A percentile compares a stretch with the other conserved stretches of the same genome.
Conservation (phyloP, 805 yeast species). For the Pichia sporocuriosa region DNA sequence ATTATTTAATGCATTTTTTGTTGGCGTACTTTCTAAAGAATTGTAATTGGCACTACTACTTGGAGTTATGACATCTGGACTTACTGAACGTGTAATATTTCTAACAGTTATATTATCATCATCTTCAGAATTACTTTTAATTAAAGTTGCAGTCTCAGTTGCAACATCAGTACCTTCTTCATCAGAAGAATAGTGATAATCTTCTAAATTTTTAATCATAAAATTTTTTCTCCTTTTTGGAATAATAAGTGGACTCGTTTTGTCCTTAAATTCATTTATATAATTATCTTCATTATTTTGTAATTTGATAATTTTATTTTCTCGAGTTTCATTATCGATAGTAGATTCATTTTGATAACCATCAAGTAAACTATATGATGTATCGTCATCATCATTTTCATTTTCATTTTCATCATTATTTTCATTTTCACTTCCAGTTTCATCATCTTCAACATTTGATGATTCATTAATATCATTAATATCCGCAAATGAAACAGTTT, state of each 20-base stretch:
- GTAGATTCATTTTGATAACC: conserved; percentile 19
- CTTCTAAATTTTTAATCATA: conserved; percentile 29
- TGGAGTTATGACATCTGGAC: background rate
- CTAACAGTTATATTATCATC: background rate
- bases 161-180: conserved; percentile 3
- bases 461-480: conserved; percentile 6
- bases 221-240: conserved; percentile 28
- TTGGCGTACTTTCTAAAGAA: conserved; percentile 20
- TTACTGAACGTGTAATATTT: background rate
- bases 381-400: conserved; percentile 28
- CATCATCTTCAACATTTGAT: background rate
- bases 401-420: conserved; percentile 23
- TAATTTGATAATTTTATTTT: conserved; percentile 35
- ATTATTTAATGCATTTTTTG: conserved; percentile 1
- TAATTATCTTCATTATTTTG: conserved; percentile 32
- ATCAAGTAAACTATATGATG: conserved; percentile 7
- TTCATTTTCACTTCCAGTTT: background rate
- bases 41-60: conserved; percentile 20
- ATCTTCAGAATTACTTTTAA: too few relatives aligned
- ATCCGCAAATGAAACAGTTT: conserved; percentile 28
- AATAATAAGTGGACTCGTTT: conserved; percentile 14
- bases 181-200: conserved; percentile 17
- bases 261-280: background rate
- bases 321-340: conserved; percentile 13
- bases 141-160: too few relatives aligned